Evolutionary conservation across 306 rosid species (phyloP).

Genomic region (Sicyos edulis): DNA sequence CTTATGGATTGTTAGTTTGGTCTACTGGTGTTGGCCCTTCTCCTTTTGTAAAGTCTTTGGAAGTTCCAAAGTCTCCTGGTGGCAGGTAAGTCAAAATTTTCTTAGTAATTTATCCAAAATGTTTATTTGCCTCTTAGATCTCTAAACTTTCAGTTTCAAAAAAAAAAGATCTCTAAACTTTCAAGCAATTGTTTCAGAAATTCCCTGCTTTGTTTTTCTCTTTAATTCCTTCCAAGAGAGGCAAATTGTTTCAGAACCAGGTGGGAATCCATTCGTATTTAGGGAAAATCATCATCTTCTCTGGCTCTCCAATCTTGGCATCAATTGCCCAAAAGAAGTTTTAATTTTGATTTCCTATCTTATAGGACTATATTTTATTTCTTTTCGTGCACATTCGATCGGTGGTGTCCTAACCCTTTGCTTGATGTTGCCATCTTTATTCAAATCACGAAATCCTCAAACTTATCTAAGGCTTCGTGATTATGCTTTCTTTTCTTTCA

Average conservation of each 20-base stretch:
- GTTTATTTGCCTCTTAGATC: background rate
- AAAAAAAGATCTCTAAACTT: too few relatives aligned
- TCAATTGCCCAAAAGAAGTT: too few relatives aligned
- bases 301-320: too few relatives aligned
- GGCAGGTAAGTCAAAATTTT: constrained; percentile 51
- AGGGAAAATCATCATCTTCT: too few relatives aligned
- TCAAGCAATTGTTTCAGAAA: too few relatives aligned
- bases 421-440: background rate
- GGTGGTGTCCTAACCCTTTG: background rate
- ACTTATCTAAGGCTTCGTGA: background rate
- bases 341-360: background rate
- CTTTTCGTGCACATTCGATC: background rate
- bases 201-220: too few relatives aligned
- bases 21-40: constrained; percentile 99
- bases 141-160: too few relatives aligned
- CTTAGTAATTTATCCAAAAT: background rate
- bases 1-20: constrained; percentile 92
- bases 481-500: background rate
- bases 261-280: too few relatives aligned
- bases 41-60: constrained; percentile 43
- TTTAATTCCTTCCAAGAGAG: too few relatives aligned
- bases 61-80: constrained; percentile 85
- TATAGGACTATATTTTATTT: background rate
- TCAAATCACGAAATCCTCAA: background rate
- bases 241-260: too few relatives aligned